A percentile compares a stretch with the other conserved stretches of the same genome.
phyloP scores from a whole-genome alignment of 129 eudicot species.

The Saposhnikovia divaricata region DNA sequence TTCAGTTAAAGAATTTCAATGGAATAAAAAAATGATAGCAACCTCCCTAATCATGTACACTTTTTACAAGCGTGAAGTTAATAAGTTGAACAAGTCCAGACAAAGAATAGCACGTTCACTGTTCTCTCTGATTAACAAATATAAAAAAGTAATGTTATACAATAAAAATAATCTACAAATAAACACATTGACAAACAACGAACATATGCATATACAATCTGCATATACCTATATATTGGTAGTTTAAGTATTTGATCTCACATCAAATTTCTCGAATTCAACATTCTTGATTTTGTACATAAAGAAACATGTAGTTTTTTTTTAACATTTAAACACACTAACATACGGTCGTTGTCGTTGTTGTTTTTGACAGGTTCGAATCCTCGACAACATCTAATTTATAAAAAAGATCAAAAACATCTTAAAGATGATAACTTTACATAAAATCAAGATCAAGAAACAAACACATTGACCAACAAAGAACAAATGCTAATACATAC shows the following conservation, averaged over 20 bases:
- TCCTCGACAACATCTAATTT: neutral
- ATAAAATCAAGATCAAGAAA: conserved; percentile 13
- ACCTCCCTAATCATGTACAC: conserved; percentile 21
- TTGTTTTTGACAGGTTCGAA: no score
- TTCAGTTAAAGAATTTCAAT: conserved; percentile 21
- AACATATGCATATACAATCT: neutral
- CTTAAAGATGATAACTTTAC: conserved; percentile 24
- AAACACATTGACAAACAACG: conserved; percentile 28
- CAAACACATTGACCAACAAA: neutral
- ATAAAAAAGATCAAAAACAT: neutral
- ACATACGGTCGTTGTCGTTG: no score
- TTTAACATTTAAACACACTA: no score
- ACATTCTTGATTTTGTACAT: neutral
- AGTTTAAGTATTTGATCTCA: neutral
- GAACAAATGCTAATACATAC: neutral
- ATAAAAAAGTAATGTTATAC: neutral
- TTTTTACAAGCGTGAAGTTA: conserved; percentile 45
- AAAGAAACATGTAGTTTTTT: neutral
- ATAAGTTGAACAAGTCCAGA: conserved; percentile 32
- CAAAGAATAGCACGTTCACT: conserved; percentile 63
- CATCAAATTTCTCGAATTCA: neutral
- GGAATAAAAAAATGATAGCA: conserved; percentile 16
- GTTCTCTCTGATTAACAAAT: conserved; percentile 16
- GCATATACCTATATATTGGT: neutral
- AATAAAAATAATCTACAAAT: neutral